These are phyloP conservation scores for Arthrobotrys sphaeroides DNA, from an alignment of 2,329 filamentous ascomycete genomes.

Conservation along the genomic window DNA sequence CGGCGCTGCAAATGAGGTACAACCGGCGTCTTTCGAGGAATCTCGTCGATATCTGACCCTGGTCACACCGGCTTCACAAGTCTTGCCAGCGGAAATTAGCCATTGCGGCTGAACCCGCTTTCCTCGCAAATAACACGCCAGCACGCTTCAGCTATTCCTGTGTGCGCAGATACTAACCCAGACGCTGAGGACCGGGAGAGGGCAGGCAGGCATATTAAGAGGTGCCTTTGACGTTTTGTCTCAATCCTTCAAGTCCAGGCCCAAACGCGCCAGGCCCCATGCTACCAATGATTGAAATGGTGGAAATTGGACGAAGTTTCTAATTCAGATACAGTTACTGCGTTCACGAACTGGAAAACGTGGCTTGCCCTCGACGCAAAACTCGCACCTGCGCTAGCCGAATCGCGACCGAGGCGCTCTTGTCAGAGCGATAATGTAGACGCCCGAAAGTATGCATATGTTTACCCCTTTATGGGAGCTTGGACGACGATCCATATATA, in stretches of 20 bases:
- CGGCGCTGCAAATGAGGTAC: too few species aligned
- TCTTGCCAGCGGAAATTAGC: too few species aligned
- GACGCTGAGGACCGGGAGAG: neutral
- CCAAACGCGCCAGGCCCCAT: too few species aligned
- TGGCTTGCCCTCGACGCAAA: too few species aligned
- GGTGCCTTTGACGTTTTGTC: too few species aligned
- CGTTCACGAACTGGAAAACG: neutral
- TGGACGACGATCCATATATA: neutral
- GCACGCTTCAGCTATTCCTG: neutral
- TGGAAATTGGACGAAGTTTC: constrained; percentile 1
- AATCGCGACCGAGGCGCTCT: neutral
- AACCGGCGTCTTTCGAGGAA: too few species aligned
- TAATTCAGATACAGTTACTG: neutral
- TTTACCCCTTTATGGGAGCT: neutral
- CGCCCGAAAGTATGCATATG: neutral
- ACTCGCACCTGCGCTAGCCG: neutral
- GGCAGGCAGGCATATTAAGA: neutral
- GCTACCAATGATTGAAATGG: neutral
- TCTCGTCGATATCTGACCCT: too few species aligned
- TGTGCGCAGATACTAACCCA: neutral
- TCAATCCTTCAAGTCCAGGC: too few species aligned
- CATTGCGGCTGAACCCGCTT: too few species aligned
- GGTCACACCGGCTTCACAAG: too few species aligned
- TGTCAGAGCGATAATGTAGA: neutral
- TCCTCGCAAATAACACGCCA: neutral